A percentile compares a stretch with the other conserved stretches of the same genome.
Evolutionary conservation across 352 stramenopile species (phyloP).

Genomic region (Phytophthora melonis): DNA sequence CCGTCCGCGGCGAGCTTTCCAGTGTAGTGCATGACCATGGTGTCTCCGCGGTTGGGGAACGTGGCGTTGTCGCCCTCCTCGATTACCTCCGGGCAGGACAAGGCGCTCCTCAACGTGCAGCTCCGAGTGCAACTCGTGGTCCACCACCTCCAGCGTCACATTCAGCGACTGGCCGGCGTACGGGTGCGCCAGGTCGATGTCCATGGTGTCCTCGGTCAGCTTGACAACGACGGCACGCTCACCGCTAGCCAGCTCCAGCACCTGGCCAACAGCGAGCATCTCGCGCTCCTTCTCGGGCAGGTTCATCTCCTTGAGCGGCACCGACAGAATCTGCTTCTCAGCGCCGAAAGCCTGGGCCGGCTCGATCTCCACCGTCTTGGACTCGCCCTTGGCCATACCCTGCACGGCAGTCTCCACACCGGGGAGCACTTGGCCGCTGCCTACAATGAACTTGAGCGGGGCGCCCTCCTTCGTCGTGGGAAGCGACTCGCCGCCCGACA

Average conservation of each 20-base stretch:
- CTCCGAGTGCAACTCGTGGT: slow-evolving; percentile 58
- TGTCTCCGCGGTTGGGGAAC: slow-evolving; percentile 76
- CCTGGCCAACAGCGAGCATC: slow-evolving; percentile 69
- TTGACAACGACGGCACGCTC: slow-evolving; percentile 73
- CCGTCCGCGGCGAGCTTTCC: slow-evolving; percentile 73
- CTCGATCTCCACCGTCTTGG: slow-evolving; percentile 69
- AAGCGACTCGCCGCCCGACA: slow-evolving; percentile 69
- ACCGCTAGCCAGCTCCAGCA: slow-evolving; percentile 68
- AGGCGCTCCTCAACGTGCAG: slow-evolving; percentile 65
- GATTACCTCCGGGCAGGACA: slow-evolving; percentile 77
- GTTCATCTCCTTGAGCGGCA: slow-evolving; percentile 80
- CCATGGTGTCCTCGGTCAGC: slow-evolving; percentile 72
- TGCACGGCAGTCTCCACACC: slow-evolving; percentile 79
- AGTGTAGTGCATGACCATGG: slow-evolving; percentile 88
- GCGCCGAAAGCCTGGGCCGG: slow-evolving; percentile 75
- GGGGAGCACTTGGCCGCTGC: slow-evolving; percentile 70
- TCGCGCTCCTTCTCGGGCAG: slow-evolving; percentile 74
- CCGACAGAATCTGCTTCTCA: slow-evolving; percentile 67
- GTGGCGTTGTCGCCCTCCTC: slow-evolving; percentile 65
- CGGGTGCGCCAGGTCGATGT: slow-evolving; percentile 79
- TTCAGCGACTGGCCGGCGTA: slow-evolving; percentile 85
- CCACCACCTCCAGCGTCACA: slow-evolving; percentile 75
- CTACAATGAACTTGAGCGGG: slow-evolving; percentile 78
- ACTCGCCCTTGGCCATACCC: slow-evolving; percentile 70
- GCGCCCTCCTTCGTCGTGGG: slow-evolving; percentile 57